Base-by-base conservation (phyloP, 345 rosid genomes). In the Physaria fendleri region DNA sequence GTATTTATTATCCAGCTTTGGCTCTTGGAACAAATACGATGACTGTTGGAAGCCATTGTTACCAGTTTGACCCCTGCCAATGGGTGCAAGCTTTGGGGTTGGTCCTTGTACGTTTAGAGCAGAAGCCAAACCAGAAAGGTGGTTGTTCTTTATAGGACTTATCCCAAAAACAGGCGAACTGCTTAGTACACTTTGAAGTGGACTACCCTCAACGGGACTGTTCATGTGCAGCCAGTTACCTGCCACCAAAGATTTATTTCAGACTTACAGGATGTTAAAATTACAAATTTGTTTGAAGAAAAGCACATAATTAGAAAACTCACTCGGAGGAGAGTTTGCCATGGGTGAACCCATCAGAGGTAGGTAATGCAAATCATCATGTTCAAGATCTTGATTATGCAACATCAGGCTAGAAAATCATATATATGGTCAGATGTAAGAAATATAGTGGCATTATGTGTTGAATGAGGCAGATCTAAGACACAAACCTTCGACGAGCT, bases 191-290 rank as follows among this genome's bases (percentile, higher is more conserved):
- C 72, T 70, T 59, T 79, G 87, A 73, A 81, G 66, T 0, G 80
- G 75, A 69, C 61, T 80, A 43, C 71, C 80, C 38, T 85, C 92
- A 28, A 77, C 71, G 17, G 93, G 86, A 74, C 88, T 82, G 74
- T 62, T 78, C 71, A 76, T n/a, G n/a, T n/a, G 84, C 49, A 62
- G n/a, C 93, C 93, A 85, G 71, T 70, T 73, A 71, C 86, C 93
- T 85, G 77, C 18, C 35, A 53, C 4, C 43, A 43, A 5, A 64
- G 40, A 11, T 54, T 52, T 46, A 5, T 21, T 37, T 69, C 25
- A 67, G 66, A 14, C 34, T 52, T 22, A 38, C 38, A 45, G 48
- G 35, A 57, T 12, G 21, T 40, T 16, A 43, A 43, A 46, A 68
- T 33, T 22, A 24, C 37, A 40, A 59, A 11, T 17, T 8, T 45